Percentiles rank a stretch among this genome's conserved stretches.
Conservation (phyloP, 2,329 filamentous ascomycete genomes). For the Akanthomyces uredinophilus region DNA sequence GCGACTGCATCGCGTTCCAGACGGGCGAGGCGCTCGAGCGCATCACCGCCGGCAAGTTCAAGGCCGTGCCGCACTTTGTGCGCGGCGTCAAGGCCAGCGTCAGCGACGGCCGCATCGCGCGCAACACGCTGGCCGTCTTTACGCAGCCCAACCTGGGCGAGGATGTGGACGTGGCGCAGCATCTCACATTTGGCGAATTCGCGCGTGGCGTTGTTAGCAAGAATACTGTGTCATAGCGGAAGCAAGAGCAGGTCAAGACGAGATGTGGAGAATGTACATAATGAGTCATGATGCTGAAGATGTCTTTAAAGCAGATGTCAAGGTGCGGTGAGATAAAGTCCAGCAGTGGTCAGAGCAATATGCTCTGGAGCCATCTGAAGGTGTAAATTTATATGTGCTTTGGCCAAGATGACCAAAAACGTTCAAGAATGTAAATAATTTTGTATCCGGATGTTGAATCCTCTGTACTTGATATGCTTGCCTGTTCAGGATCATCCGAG, state of each 20-base stretch:
- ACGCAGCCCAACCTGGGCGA: constrained; percentile 91
- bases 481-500: neutral
- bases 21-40: constrained; percentile 87
- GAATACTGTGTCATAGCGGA: constrained; percentile 44
- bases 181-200: constrained; percentile 71
- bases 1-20: constrained; percentile 91
- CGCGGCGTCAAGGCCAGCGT: constrained; percentile 61
- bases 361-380: neutral
- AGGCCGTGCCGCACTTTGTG: constrained; percentile 94
- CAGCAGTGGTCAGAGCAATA: neutral
- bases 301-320: neutral
- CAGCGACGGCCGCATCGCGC: constrained; percentile 52
- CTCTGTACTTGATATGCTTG: constrained; percentile 8
- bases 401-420: neutral
- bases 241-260: neutral
- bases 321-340: neutral
- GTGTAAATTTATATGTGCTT: neutral
- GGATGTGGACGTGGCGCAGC: constrained; percentile 63
- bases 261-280: neutral
- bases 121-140: constrained; percentile 92
- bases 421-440: constrained; percentile 8
- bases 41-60: constrained; percentile 87
- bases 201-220: constrained; percentile 57
- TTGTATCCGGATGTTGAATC: constrained; percentile 13
- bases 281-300: neutral